A percentile compares a stretch with the other conserved stretches of the same genome.
These are phyloP conservation scores for Polysphondylium violaceum DNA, from an alignment of 78 protist species.

Conservation along the genomic window DNA sequence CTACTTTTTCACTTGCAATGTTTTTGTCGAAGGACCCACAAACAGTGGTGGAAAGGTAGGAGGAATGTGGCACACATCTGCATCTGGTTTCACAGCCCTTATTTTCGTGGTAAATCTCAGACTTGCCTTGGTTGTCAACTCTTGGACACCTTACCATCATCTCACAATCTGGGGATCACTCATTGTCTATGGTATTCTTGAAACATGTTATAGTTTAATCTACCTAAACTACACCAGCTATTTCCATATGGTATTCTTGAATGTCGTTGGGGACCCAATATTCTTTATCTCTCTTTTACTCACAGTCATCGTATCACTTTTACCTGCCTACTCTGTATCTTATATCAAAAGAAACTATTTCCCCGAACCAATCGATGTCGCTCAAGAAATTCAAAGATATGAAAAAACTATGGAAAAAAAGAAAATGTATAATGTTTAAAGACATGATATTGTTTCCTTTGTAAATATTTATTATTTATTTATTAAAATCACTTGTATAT, in stretches of 20 bases:
- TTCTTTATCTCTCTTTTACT: background rate
- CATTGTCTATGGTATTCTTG: constrained; percentile 16
- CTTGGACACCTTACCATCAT: constrained; percentile 26
- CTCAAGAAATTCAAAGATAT: constrained; percentile 53
- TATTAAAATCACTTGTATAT: too few relatives aligned
- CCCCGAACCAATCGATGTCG: constrained; percentile 31
- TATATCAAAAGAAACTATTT: constrained; percentile 34
- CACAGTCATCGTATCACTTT: background rate
- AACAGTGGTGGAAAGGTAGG: constrained; percentile 14
- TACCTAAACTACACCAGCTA: constrained; percentile 25
- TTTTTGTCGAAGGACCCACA: background rate
- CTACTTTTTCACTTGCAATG: background rate
- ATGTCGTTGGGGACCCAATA: background rate
- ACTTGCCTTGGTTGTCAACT: background rate
- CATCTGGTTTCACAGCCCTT: constrained; percentile 12
- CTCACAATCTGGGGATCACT: constrained; percentile 50
- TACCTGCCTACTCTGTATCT: constrained; percentile 9
- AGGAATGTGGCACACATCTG: background rate
- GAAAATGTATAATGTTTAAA: background rate
- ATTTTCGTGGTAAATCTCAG: constrained; percentile 10
- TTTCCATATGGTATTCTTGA: constrained; percentile 3
- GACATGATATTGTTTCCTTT: too few relatives aligned
- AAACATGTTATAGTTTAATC: constrained; percentile 22
- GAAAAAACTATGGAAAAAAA: background rate
- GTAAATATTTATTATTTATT: too few relatives aligned